Evolutionary conservation across 257 asterid species (phyloP).

Genomic region (Marsdenia floribunda): DNA sequence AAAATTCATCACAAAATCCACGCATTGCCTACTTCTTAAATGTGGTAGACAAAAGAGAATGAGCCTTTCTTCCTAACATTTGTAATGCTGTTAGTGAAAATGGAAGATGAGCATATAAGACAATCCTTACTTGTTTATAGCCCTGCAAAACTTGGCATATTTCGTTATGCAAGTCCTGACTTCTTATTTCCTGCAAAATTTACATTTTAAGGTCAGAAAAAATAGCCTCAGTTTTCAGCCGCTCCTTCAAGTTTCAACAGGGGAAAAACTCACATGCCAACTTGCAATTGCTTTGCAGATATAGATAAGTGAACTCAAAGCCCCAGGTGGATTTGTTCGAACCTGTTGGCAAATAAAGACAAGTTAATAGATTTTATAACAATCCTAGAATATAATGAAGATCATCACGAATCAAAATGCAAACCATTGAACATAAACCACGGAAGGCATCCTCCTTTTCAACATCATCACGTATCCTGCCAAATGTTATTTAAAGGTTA

Average conservation of each 20-base stretch:
- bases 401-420: constrained; percentile 9
- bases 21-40: too few species aligned
- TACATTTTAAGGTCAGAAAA: constrained; percentile 16
- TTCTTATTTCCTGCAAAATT: constrained; percentile 74
- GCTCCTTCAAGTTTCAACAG: neutral
- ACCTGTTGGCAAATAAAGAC: constrained; percentile 49
- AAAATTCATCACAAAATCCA: constrained; percentile 8
- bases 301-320: constrained; percentile 67
- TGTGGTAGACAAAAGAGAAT: neutral
- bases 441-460: constrained; percentile 97
- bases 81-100: neutral
- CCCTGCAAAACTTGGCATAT: constrained; percentile 88
- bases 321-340: constrained; percentile 85
- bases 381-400: neutral
- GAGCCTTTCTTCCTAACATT: neutral
- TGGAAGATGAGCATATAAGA: neutral
- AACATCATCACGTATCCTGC: constrained; percentile 93
- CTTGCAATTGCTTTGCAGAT: constrained; percentile 91
- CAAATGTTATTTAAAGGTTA: constrained; percentile 12
- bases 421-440: constrained; percentile 94
- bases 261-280: constrained; percentile 72
- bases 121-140: constrained; percentile 71
- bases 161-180: constrained; percentile 80
- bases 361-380: constrained; percentile 6
- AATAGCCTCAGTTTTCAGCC: neutral